Conservation (phyloP, 805 yeast species). For the Nakazawaea molendinolei region DNA sequence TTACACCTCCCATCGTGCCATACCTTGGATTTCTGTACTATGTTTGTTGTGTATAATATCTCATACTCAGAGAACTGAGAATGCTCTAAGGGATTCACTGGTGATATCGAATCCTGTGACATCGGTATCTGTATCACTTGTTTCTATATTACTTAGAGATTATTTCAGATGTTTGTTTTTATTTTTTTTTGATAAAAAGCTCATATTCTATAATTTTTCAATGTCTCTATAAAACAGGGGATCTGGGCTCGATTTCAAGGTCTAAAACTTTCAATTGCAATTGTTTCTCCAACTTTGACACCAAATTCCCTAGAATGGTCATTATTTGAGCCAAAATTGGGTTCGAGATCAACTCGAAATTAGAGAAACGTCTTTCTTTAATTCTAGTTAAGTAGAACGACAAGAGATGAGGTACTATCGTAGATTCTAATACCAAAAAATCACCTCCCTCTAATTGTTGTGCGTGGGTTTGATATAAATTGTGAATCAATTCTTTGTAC, state of each 20-base stretch:
- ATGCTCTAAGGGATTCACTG: constrained; percentile 17
- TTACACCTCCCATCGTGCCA: constrained; percentile 48
- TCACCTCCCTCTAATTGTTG: too few relatives aligned
- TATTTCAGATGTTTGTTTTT: neutral
- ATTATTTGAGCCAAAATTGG: constrained; percentile 5
- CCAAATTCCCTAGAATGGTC: neutral
- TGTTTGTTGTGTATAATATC: constrained; percentile 39
- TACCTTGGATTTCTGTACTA: constrained; percentile 37
- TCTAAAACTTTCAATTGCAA: constrained; percentile 2
- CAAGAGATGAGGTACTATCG: constrained; percentile 6
- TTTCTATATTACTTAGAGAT: neutral
- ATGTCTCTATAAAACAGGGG: neutral
- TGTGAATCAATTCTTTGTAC: neutral
- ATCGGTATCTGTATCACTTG: too few relatives aligned
- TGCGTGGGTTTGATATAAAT: neutral
- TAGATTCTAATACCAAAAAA: too few relatives aligned
- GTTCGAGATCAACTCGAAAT: constrained; percentile 3
- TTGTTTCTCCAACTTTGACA: constrained; percentile 4
- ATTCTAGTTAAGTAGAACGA: neutral
- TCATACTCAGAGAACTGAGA: constrained; percentile 40
- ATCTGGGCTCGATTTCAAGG: neutral
- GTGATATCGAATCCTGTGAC: neutral
- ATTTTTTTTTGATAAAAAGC: neutral
- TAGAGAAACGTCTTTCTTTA: neutral
- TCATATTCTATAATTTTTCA: too few relatives aligned